Evolutionary conservation across 1,139 yeast genomes (phyloP), one percentile per base, ranked within the genome.

Genomic region (Arxiozyma heterogenica): DNA sequence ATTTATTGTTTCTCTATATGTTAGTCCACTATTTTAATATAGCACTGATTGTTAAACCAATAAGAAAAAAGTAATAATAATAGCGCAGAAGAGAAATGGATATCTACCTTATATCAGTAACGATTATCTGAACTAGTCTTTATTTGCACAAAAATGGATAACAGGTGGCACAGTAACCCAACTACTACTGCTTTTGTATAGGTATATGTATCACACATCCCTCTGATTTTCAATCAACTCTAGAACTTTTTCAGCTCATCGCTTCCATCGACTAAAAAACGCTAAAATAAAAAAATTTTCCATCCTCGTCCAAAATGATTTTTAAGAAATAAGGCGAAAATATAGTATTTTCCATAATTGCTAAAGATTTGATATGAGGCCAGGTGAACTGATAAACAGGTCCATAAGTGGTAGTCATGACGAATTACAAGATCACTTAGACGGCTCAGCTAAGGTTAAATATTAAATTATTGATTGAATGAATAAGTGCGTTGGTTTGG

Each of bases 251-350:
- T 34, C 22, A 46, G 49, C 49, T 46, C 49, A 46, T 46, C 49
- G 49, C 49, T 34, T 4, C n/a, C n/a, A 34, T 27, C 8, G n/a
- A 12, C 39, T 15, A 21, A 44, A 25, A 44, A 25, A 44, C 25
- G 25, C 30, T 27, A 27, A 27, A 27, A 27, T 27, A 27, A 43
- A 41, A 43, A 41, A 41, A 47, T 18, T 49, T 51, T 52, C 50
- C 47, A 43, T 30, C 38, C 53, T 46, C 46, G 43, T 44, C 21
- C 25, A 39, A 21, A 25, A 47, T 39, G 54, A 49, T 43, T 20
- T 41, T n/a, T 5, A 17, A 17, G 21, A 41, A 15, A 8, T 34
- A 12, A 34, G 15, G 15, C n/a, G 1, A 34, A 34, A 12, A 15
- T 15, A 3, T 4, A 34, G 8, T 15, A 34, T 27, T 27, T 27